Percentiles rank a stretch among this genome's conserved stretches.
Evolutionary conservation across 2,329 filamentous ascomycete genomes (phyloP).

Genomic region (Neonectria punicea): DNA sequence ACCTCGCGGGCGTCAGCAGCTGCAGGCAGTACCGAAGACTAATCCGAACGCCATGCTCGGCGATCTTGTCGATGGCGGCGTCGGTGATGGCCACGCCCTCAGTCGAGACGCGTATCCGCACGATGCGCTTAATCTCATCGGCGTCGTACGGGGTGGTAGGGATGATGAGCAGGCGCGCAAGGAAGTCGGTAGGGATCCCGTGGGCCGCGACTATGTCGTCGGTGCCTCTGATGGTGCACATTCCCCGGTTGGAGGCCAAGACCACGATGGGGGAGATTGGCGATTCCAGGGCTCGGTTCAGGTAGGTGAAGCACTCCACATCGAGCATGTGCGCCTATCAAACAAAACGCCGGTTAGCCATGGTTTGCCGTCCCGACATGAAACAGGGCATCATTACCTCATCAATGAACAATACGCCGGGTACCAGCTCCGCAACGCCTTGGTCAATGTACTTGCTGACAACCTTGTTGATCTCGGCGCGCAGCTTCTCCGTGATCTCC

Average conservation of each 20-base stretch:
- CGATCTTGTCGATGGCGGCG: conserved; percentile 85
- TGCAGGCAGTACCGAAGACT: conserved; percentile 94
- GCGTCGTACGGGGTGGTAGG: conserved; percentile 90
- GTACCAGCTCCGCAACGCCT: conserved; percentile 96
- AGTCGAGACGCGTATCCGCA: conserved; percentile 83
- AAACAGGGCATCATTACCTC: conserved; percentile 70
- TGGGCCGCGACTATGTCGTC: conserved; percentile 86
- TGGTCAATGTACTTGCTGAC: conserved; percentile 99
- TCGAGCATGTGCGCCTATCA: conserved; percentile 97
- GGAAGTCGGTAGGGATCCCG: conserved; percentile 92
- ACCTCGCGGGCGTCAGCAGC: conserved; percentile 85
- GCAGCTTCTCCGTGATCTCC: conserved; percentile 97
- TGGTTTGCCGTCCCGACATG: conserved; percentile 31
- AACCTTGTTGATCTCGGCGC: conserved; percentile 97
- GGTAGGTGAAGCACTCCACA: conserved; percentile 98
- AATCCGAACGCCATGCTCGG: conserved; percentile 87
- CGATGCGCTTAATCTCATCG: conserved; percentile 92
- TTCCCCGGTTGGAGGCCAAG: conserved; percentile 94
- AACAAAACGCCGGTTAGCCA: conserved; percentile 36
- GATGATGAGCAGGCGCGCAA: conserved; percentile 93
- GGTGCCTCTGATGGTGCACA: conserved; percentile 91
- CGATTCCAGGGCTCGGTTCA: conserved; percentile 97
- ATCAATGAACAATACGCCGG: conserved; percentile 97
- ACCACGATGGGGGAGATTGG: conserved; percentile 96
- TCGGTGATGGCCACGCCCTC: conserved; percentile 84